These are phyloP conservation scores for Apiotrichum sp. DNA, from an alignment of 1,284 basidiomycete species.

Conservation along the genomic window DNA sequence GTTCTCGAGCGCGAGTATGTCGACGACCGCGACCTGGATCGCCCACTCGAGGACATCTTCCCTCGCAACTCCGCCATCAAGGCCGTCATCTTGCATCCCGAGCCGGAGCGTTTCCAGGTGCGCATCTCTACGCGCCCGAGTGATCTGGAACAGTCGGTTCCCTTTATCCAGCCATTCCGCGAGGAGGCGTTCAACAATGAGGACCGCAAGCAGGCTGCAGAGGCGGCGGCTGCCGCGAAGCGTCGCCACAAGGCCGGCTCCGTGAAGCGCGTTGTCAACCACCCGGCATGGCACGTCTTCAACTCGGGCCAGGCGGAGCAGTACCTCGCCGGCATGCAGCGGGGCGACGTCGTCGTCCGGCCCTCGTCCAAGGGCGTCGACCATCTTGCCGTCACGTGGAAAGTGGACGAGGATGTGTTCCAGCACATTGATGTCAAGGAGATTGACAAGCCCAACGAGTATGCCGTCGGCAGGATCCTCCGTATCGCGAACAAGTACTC, in stretches of 20 bases:
- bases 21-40: constrained; percentile 46
- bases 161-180: constrained; percentile 36
- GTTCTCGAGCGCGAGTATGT: constrained; percentile 65
- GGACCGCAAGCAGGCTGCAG: constrained; percentile 57
- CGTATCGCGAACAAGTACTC: constrained; percentile 69
- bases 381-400: constrained; percentile 98
- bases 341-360: constrained; percentile 91
- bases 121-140: constrained; percentile 67
- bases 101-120: constrained; percentile 62
- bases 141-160: constrained; percentile 54
- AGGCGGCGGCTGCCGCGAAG: constrained; percentile 68
- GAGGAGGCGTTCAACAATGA: constrained; percentile 37
- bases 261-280: constrained; percentile 84
- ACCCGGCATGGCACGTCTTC: constrained; percentile 97
- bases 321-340: constrained; percentile 80
- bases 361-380: constrained; percentile 91
- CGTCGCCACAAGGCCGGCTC: constrained; percentile 72
- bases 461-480: constrained; percentile 64
- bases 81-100: constrained; percentile 69
- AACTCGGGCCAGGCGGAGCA: constrained; percentile 84
- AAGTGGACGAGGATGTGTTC: constrained; percentile 92
- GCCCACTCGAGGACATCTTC: constrained; percentile 50
- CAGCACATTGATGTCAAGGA: constrained; percentile 98
- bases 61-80: constrained; percentile 72
- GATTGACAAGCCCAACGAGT: constrained; percentile 61